Conservation (phyloP, 2,329 filamentous ascomycete species). For the Apiospora sp. region DNA sequence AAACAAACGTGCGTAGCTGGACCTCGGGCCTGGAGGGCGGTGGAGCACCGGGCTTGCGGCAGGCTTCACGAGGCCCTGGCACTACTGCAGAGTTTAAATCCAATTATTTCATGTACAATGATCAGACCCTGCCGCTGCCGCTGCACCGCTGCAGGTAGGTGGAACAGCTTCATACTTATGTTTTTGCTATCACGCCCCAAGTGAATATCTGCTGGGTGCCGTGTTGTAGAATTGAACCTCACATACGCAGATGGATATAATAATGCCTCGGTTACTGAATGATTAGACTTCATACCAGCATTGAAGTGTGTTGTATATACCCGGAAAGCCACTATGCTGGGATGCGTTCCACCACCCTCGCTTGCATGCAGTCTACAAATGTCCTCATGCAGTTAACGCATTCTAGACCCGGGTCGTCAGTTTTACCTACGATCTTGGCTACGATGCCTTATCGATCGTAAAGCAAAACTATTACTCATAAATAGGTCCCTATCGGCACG, state of each 20-base stretch:
- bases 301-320: background rate
- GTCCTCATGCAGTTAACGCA: background rate
- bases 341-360: conserved; percentile 3
- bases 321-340: background rate
- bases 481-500: background rate
- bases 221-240: background rate
- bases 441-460: conserved; percentile 13
- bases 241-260: background rate
- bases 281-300: conserved; percentile 11
- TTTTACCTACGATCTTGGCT: conserved; percentile 10
- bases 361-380: background rate
- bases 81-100: conserved; percentile 19
- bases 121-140: background rate
- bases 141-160: background rate
- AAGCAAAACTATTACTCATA: background rate
- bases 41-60: conserved; percentile 20
- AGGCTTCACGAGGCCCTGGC: conserved; percentile 1
- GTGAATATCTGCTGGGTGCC: background rate
- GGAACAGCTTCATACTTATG: background rate
- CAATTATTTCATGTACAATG: background rate
- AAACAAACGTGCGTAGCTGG: background rate
- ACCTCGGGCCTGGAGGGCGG: conserved; percentile 8
- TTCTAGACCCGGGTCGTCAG: background rate
- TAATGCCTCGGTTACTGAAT: background rate
- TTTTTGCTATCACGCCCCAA: background rate